Percentiles rank a stretch among this genome's conserved stretches.
These are phyloP conservation scores for Penicillium sp. DNA, from an alignment of 2,329 filamentous ascomycete genomes.

Conservation along the genomic window DNA sequence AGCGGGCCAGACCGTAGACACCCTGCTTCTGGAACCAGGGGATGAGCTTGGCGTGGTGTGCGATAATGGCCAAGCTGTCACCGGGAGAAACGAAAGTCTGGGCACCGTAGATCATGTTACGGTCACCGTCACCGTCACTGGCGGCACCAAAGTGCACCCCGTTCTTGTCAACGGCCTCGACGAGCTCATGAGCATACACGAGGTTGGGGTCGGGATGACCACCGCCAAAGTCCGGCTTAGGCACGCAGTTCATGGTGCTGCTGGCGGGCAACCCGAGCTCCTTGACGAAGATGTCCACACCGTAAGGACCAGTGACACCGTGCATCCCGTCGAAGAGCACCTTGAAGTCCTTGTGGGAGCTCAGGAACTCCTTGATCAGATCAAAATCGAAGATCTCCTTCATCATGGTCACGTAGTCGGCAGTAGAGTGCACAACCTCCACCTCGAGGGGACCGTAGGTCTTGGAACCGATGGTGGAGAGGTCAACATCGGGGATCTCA, in stretches of 20 bases:
- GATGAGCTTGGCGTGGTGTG: constrained; percentile 93
- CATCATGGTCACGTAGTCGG: constrained; percentile 91
- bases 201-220: constrained; percentile 98
- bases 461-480: constrained; percentile 77
- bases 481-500: constrained; percentile 83
- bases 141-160: constrained; percentile 94
- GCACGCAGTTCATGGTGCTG: constrained; percentile 88
- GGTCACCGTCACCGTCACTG: constrained; percentile 94
- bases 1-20: constrained; percentile 90
- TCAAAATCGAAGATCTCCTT: constrained; percentile 99
- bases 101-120: constrained; percentile 99
- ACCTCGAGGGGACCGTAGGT: constrained; percentile 87
- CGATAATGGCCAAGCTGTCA: constrained; percentile 96
- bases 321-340: constrained; percentile 93
- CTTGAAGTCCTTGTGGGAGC: constrained; percentile 87
- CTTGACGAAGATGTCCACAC: constrained; percentile 89
- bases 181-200: constrained; percentile 92
- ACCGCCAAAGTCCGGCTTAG: constrained; percentile 92
- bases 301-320: constrained; percentile 95
- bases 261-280: constrained; percentile 80
- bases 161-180: constrained; percentile 89
- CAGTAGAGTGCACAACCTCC: constrained; percentile 89
- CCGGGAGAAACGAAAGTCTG: constrained; percentile 95
- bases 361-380: constrained; percentile 92
- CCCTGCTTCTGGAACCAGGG: constrained; percentile 98